Percentiles rank a stretch among this genome's conserved stretches.
Conservation (phyloP, 352 stramenopile genomes). For the Phytophthora colocasiae region DNA sequence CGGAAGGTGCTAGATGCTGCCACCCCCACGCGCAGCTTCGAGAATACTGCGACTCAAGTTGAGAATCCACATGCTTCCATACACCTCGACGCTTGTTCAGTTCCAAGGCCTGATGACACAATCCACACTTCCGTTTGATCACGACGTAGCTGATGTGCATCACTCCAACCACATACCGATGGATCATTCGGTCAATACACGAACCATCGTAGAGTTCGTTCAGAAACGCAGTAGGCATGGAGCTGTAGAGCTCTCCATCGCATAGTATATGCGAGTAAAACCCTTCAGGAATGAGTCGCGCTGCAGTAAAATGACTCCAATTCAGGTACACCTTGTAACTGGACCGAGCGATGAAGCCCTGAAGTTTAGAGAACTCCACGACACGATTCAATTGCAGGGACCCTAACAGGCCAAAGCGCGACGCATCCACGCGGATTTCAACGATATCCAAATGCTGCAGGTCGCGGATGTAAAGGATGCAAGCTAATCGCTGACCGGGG, state of each 20-base stretch:
- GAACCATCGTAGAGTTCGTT: conserved; percentile 52
- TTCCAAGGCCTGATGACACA: conserved; percentile 58
- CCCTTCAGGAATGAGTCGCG: conserved; percentile 4
- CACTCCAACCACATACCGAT: conserved; percentile 67
- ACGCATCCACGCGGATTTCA: conserved; percentile 54
- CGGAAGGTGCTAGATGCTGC: conserved; percentile 41
- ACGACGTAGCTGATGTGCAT: conserved; percentile 82
- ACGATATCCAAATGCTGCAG: conserved; percentile 50
- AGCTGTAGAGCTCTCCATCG: conserved; percentile 46
- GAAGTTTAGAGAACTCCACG: conserved; percentile 63
- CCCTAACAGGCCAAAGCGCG: conserved; percentile 46
- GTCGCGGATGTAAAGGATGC: conserved; percentile 50
- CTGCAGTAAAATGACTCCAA: conserved; percentile 52
- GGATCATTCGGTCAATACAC: conserved; percentile 53
- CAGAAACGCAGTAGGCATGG: conserved; percentile 51
- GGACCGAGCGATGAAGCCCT: conserved; percentile 61
- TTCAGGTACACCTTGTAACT: conserved; percentile 73
- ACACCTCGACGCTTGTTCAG: conserved; percentile 49
- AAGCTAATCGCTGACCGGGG: conserved; percentile 31
- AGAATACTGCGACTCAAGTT: conserved; percentile 8
- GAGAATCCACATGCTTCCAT: conserved; percentile 45
- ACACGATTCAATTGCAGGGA: conserved; percentile 39
- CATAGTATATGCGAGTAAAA: conserved; percentile 1
- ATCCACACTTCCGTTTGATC: conserved; percentile 70
- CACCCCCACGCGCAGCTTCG: conserved; percentile 29